phyloP scores from a whole-genome alignment of 2,329 filamentous ascomycete species.

The Trichoderma harzianum region DNA sequence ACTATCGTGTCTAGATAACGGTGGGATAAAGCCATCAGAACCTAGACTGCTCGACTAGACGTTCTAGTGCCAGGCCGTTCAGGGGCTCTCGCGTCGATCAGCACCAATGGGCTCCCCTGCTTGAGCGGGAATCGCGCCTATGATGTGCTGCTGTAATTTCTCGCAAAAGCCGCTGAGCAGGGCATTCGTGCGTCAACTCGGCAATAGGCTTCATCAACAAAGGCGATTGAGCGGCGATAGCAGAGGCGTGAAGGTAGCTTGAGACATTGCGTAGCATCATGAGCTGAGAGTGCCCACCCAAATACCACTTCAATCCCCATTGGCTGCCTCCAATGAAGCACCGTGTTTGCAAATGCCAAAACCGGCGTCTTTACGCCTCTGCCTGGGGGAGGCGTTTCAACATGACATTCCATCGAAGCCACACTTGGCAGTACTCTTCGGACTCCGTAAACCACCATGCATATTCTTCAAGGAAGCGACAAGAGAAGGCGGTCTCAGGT shows the following conservation, averaged over 20 bases:
- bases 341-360: background rate
- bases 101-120: background rate
- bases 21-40: conserved; percentile 2
- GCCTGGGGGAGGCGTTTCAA: background rate
- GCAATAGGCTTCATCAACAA: background rate
- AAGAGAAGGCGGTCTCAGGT: background rate
- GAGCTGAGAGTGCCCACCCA: background rate
- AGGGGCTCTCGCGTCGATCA: conserved; percentile 14
- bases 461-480: background rate
- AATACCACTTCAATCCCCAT: background rate
- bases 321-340: background rate
- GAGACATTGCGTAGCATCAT: background rate
- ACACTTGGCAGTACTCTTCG: background rate
- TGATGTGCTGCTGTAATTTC: background rate
- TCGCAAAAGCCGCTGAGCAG: background rate
- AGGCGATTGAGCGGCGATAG: background rate
- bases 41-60: background rate
- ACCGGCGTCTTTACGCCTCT: background rate
- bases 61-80: background rate
- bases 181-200: background rate
- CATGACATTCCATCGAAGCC: background rate
- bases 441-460: background rate
- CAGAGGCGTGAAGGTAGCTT: background rate
- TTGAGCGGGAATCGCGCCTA: conserved; percentile 10
- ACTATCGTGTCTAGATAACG: background rate